phyloP scores from a whole-genome alignment of 306 rosid species.

The Neltuma alba region DNA sequence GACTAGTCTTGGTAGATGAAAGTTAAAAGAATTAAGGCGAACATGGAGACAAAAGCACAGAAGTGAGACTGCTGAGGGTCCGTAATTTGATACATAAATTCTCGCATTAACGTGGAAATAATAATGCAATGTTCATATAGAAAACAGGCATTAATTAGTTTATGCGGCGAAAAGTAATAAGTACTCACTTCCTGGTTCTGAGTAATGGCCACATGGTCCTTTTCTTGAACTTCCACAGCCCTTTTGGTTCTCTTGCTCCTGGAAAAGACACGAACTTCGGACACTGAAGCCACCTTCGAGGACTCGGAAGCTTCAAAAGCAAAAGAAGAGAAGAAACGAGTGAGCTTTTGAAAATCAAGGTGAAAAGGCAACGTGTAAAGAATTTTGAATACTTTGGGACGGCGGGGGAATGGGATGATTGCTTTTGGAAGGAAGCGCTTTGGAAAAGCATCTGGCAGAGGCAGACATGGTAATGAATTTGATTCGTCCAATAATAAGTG shows the following conservation, averaged over 20 bases:
- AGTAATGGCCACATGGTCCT: slow-evolving; percentile 25
- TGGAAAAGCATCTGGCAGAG: slow-evolving; percentile 35
- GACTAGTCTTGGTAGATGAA: slow-evolving; percentile 14
- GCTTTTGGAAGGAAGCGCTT: slow-evolving; percentile 18
- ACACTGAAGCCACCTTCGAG: slow-evolving; percentile 41
- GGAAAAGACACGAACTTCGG: slow-evolving; percentile 64
- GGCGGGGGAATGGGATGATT: slow-evolving; percentile 14
- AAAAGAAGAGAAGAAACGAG: not conserved
- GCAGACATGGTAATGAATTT: slow-evolving; percentile 37
- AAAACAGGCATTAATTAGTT: slow-evolving; percentile 1
- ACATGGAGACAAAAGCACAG: not conserved
- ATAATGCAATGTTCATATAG: not conserved
- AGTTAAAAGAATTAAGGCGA: not conserved
- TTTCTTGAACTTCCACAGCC: slow-evolving; percentile 28
- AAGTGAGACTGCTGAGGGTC: not conserved
- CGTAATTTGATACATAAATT: not conserved
- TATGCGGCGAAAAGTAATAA: not conserved
- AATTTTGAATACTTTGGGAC: not conserved
- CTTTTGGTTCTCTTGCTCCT: slow-evolving; percentile 64
- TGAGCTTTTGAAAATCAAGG: not conserved
- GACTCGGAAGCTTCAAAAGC: slow-evolving; percentile 29
- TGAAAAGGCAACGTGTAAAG: not conserved
- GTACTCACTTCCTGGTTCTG: slow-evolving; percentile 43
- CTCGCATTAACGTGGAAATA: not conserved
- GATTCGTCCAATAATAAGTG: slow-evolving; percentile 21